Evolutionary conservation across 108 stramenopile genomes (phyloP), one percentile per base, ranked within the genome.

Genomic region (Cyclotella atomus): DNA sequence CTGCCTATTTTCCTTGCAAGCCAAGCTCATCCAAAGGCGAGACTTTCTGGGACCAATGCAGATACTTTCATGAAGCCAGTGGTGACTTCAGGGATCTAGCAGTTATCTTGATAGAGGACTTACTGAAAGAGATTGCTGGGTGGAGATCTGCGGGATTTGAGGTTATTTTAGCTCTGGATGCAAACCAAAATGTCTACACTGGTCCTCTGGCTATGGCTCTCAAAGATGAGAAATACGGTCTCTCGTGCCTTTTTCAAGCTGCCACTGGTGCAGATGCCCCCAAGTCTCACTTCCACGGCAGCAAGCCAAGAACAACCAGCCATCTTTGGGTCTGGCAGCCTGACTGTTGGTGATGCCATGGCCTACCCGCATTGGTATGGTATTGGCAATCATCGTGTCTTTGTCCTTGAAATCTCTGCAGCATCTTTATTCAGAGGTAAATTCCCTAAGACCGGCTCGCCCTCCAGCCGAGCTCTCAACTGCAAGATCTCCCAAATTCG

Each of bases 341-440:
- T 77, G 0, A 0, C 2, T 6, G 29, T 44, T 15, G 35, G 9
- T 3, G 20, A 64, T 19, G 68, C 34, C 8, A 25, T 32, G 17
- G 32, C 33, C 2, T 44, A 20, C 4, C 56, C 76, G 0, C 59
- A 65, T 14, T 32, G 52, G 36, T 29, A 34, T 0, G 59, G 68
- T 1, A 53, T 70, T 19, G 76, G 76, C 5, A 68, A 77, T 24
- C 76, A 70, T 45, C 49, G 38, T 0, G 43, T 70, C 0, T 52
- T 68, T 34, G 5, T 70, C 21, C 9, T 55, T 23, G 68, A 77
- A 15, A 21, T 69, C 1, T 4, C 3, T n/a, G 50, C 68, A 0
- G 49, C 27, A 45, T 30, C 76, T 0, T n/a, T 77, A 3, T 34
- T 77, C 5, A 68, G 76, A 0, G 32, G 36, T 0, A 17, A 25